phyloP scores from a whole-genome alignment of 2,329 filamentous ascomycete species.

The Monosporascus sp. region DNA sequence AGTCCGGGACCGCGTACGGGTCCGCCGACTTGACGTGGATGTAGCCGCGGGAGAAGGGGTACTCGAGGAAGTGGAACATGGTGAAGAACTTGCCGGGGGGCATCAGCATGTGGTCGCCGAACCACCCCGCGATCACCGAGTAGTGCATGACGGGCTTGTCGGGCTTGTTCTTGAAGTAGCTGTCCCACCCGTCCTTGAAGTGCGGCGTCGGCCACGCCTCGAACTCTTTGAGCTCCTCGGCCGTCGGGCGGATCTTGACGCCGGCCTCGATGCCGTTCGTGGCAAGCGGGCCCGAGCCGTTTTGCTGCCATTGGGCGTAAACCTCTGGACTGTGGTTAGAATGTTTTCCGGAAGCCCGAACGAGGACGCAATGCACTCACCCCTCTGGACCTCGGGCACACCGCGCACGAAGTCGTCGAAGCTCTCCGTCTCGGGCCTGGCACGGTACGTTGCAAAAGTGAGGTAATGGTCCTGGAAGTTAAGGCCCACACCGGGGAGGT shows the following conservation, averaged over 20 bases:
- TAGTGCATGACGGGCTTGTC: conserved; percentile 89
- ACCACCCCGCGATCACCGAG: conserved; percentile 65
- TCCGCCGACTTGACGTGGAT: not conserved
- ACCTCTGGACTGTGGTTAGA: conserved; percentile 39
- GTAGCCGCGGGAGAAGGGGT: not conserved
- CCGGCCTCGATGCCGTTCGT: conserved; percentile 78
- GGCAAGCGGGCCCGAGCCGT: conserved; percentile 70
- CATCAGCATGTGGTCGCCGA: conserved; percentile 57
- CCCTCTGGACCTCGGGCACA: conserved; percentile 66
- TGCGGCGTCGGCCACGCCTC: conserved; percentile 69
- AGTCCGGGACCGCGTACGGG: conserved; percentile 70
- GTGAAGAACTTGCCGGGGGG: conserved; percentile 75
- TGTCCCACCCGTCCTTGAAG: conserved; percentile 71
- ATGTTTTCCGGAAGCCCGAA: not conserved
- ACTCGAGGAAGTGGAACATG: conserved; percentile 66
- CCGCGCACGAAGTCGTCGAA: conserved; percentile 79
- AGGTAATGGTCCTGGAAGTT: conserved; percentile 77
- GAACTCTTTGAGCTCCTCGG: conserved; percentile 63
- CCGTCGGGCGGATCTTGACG: conserved; percentile 69
- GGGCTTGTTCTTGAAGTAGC: conserved; percentile 78
- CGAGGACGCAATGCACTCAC: conserved; percentile 23
- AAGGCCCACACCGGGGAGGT: conserved; percentile 67
- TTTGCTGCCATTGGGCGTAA: conserved; percentile 72
- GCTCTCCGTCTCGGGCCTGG: conserved; percentile 69
- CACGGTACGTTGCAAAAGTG: conserved; percentile 65